Evolutionary conservation across 2,329 filamentous ascomycete genomes (phyloP).

Genomic region (Fusarium palustre): DNA sequence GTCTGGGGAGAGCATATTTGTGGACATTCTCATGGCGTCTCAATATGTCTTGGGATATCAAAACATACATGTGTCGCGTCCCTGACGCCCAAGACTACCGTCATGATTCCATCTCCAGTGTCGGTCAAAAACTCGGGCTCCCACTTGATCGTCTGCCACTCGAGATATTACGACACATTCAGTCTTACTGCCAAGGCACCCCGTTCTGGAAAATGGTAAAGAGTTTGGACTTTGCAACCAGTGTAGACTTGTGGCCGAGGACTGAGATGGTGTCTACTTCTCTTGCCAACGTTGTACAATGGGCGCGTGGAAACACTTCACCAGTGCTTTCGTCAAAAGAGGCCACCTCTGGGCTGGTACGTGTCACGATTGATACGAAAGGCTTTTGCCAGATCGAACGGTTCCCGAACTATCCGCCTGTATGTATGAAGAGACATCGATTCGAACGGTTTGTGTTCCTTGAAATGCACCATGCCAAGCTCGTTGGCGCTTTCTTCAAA

Average conservation of each 20-base stretch:
- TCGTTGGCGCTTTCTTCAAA: background rate
- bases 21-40: background rate
- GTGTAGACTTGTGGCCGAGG: background rate
- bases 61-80: rapidly evolving
- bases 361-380: background rate
- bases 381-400: background rate
- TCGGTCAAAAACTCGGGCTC: background rate
- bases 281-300: background rate
- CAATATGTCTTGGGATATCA: background rate
- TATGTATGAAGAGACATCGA: background rate
- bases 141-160: background rate
- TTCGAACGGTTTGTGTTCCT: background rate
- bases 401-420: background rate
- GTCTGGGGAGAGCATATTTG: background rate
- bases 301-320: background rate
- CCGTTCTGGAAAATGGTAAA: background rate
- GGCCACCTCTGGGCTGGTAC: background rate
- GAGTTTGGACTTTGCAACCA: background rate
- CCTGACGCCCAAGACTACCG: background rate
- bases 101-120: background rate
- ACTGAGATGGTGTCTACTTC: background rate
- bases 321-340: background rate
- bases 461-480: background rate
- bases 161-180: background rate
- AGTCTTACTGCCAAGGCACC: background rate